These are phyloP conservation scores for Casaregolazyma lundiana DNA, from an alignment of 1,139 yeast genomes.

Conservation along the genomic window DNA sequence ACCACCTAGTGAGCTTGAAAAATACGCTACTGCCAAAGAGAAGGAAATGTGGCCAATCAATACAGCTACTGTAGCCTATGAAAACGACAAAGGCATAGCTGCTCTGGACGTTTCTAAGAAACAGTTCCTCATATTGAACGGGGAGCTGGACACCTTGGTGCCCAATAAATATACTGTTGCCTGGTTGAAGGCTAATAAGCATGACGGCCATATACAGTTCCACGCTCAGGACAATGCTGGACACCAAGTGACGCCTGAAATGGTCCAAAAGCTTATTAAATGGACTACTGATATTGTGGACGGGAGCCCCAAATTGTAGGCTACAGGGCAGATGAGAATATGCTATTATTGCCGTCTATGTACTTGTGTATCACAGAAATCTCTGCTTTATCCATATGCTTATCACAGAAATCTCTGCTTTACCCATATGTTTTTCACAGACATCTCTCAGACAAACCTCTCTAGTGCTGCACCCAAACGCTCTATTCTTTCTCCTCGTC, in stretches of 20 bases:
- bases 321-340: too few relatives aligned
- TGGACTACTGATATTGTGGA: constrained; percentile 16
- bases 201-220: constrained; percentile 8
- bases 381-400: too few relatives aligned
- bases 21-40: constrained; percentile 3
- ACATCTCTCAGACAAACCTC: constrained; percentile 2
- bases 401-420: too few relatives aligned
- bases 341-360: too few relatives aligned
- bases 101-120: not conserved
- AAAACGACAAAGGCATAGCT: constrained; percentile 8
- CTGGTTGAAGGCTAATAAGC: constrained; percentile 12
- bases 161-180: constrained; percentile 15
- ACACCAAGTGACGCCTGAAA: constrained; percentile 18
- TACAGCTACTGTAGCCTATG: constrained; percentile 11
- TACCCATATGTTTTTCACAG: not conserved
- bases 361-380: too few relatives aligned
- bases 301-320: not conserved
- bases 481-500: constrained; percentile 4
- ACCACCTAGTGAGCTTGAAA: constrained; percentile 4
- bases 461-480: constrained; percentile 10
- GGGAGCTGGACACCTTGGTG: constrained; percentile 19
- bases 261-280: constrained; percentile 12
- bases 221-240: constrained; percentile 18
- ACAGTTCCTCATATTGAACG: constrained; percentile 15
- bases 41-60: constrained; percentile 11